A percentile compares a stretch with the other conserved stretches of the same genome.
Conservation (phyloP, 2,329 filamentous ascomycete species). For the Venturia oleaginea region DNA sequence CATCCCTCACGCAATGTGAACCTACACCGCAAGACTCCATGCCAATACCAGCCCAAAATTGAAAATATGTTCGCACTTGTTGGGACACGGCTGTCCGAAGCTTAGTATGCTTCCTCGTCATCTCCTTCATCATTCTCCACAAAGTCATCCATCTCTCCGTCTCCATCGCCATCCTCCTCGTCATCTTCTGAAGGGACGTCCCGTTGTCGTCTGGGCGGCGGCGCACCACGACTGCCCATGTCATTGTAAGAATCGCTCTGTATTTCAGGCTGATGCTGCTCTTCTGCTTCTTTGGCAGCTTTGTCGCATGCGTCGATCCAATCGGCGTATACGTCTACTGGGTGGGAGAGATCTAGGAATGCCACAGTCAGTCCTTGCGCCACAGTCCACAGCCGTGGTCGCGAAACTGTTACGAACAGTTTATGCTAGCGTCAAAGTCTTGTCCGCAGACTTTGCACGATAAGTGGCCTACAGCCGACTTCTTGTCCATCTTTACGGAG, state of each 20-base stretch:
- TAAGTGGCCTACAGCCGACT: constrained; percentile 73
- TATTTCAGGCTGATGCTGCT: constrained; percentile 19
- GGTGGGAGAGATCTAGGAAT: constrained; percentile 66
- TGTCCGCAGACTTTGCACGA: constrained; percentile 91
- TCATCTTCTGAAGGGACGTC: neutral
- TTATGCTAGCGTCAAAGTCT: constrained; percentile 84
- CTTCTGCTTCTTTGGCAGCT: constrained; percentile 54
- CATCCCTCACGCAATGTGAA: neutral
- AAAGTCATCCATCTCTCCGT: constrained; percentile 15
- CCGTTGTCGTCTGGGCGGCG: neutral
- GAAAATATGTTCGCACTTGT: neutral
- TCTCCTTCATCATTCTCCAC: constrained; percentile 28
- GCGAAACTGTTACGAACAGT: constrained; percentile 52
- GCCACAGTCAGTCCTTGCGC: constrained; percentile 1
- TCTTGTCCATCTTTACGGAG: constrained; percentile 86
- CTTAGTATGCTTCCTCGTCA: constrained; percentile 25
- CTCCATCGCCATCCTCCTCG: neutral
- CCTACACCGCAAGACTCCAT: constrained; percentile 2
- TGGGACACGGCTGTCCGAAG: neutral
- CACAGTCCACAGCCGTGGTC: neutral
- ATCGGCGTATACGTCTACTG: constrained; percentile 93
- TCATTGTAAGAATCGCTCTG: neutral
- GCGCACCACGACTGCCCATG: neutral
- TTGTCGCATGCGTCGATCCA: constrained; percentile 93
- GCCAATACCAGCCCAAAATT: neutral